A percentile compares a stretch with the other conserved stretches of the same genome.
phyloP scores from a whole-genome alignment of 306 rosid genomes.

The Astragalus membranaceus region DNA sequence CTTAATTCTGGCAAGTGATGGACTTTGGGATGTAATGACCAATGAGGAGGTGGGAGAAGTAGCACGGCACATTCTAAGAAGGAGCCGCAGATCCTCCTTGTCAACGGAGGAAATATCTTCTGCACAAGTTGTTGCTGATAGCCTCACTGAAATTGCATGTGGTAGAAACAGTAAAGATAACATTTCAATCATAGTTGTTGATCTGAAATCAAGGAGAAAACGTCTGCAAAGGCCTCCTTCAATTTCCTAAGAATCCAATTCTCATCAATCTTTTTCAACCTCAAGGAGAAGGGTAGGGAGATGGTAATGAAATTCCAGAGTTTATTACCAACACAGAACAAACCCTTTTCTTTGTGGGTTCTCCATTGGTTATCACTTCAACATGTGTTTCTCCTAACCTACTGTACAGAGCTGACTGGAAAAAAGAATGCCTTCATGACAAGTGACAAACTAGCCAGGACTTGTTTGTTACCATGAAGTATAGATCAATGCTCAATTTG shows the following conservation, averaged over 20 bases:
- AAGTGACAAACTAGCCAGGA: constrained; percentile 12
- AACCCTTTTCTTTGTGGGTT: background rate
- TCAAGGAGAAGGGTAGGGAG: constrained; percentile 23
- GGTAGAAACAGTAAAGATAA: constrained; percentile 67
- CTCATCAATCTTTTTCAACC: background rate
- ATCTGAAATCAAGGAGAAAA: constrained; percentile 62
- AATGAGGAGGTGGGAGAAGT: constrained; percentile 78
- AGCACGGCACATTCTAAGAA: constrained; percentile 59
- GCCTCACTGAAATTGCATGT: constrained; percentile 61
- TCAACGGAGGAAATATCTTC: constrained; percentile 38
- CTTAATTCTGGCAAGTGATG: constrained; percentile 72
- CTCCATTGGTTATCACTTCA: constrained; percentile 13
- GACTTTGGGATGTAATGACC: constrained; percentile 84
- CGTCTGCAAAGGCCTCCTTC: constrained; percentile 47
- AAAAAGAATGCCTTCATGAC: constrained; percentile 14
- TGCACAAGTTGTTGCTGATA: constrained; percentile 67
- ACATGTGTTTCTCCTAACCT: constrained; percentile 28
- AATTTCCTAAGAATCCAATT: background rate
- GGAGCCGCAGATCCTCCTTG: constrained; percentile 44
- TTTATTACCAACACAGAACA: background rate
- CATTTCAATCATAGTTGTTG: constrained; percentile 73
- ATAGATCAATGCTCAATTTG: constrained; percentile 32
- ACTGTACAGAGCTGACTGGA: constrained; percentile 35
- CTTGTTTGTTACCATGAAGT: constrained; percentile 26
- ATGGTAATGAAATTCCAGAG: constrained; percentile 14